Conservation (phyloP, 73 alveolate species). For the Uronychia setigera region DNA sequence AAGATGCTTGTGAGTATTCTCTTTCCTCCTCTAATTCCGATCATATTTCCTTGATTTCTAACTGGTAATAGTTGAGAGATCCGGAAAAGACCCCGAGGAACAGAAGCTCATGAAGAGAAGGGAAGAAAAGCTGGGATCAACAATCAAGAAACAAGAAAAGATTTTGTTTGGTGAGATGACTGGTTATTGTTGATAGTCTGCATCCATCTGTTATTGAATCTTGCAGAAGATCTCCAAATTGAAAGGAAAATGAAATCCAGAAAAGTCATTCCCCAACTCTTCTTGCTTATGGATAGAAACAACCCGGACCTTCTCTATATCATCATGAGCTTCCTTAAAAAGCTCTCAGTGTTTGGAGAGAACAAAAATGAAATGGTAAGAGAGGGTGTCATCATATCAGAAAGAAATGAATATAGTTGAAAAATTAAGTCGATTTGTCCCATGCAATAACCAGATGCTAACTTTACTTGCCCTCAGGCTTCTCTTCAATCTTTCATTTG, state of each 20-base stretch:
- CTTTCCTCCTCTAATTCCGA: constrained; percentile 9
- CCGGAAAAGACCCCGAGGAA: constrained; percentile 24
- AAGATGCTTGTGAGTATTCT: constrained; percentile 47
- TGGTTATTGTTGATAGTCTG: constrained; percentile 40
- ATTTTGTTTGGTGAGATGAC: constrained; percentile 70
- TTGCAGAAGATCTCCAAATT: constrained; percentile 96
- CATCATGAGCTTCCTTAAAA: constrained; percentile 90
- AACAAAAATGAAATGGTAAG: constrained; percentile 90
- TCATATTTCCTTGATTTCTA: no score
- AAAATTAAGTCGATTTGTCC: constrained; percentile 87
- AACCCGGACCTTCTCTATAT: constrained; percentile 93
- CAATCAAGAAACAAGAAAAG: constrained; percentile 96
- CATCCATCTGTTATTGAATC: constrained; percentile 88
- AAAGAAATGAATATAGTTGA: constrained; percentile 82
- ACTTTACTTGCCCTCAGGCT: constrained; percentile 83
- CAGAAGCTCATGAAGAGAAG: constrained; percentile 56
- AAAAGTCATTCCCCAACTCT: constrained; percentile 81
- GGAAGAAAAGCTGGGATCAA: constrained; percentile 81
- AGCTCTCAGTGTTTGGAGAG: constrained; percentile 90
- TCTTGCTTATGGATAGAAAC: constrained; percentile 90
- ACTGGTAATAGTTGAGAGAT: neutral
- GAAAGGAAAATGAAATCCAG: constrained; percentile 96
- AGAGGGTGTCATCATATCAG: neutral
- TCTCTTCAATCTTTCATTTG: constrained; percentile 92
- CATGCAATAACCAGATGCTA: constrained; percentile 81